Conservation (phyloP, 805 yeast species). For the Yamadazyma laniorum region DNA sequence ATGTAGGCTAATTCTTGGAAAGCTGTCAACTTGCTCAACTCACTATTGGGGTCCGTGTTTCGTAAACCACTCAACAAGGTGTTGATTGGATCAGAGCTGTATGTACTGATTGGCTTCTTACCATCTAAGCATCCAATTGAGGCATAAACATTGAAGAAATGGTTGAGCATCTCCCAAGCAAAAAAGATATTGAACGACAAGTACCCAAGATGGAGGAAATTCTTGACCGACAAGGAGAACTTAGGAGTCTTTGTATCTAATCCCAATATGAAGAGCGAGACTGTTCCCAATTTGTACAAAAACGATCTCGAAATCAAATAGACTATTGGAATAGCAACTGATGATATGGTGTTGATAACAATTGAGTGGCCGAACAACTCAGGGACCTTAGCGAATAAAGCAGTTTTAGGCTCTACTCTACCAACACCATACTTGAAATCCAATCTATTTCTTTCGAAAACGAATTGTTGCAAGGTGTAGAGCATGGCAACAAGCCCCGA, state of each 20-base stretch:
- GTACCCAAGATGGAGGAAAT: constrained; percentile 27
- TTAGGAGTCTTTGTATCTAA: constrained; percentile 44
- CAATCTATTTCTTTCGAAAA: constrained; percentile 56
- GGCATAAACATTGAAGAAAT: constrained; percentile 61
- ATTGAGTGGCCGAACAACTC: constrained; percentile 38
- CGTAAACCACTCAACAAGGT: constrained; percentile 64
- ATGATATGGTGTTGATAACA: constrained; percentile 26
- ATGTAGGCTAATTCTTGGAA: constrained; percentile 73
- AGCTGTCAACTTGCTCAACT: constrained; percentile 54
- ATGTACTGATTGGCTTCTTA: constrained; percentile 56
- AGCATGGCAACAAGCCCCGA: constrained; percentile 38
- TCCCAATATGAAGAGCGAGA: constrained; percentile 28
- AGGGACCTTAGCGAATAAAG: constrained; percentile 25
- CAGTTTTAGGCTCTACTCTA: constrained; percentile 39
- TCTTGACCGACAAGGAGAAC: constrained; percentile 28
- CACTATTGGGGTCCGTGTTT: constrained; percentile 40
- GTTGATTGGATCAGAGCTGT: constrained; percentile 59
- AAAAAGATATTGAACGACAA: constrained; percentile 35
- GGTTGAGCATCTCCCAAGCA: constrained; percentile 56
- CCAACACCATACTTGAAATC: constrained; percentile 46
- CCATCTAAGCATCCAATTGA: constrained; percentile 72
- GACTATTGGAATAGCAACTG: constrained; percentile 35
- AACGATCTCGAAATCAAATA: constrained; percentile 41
- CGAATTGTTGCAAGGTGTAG: constrained; percentile 51
- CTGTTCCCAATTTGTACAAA: constrained; percentile 38